Base-by-base conservation (phyloP, 306 rosid species). In the Quercus glauca region DNA sequence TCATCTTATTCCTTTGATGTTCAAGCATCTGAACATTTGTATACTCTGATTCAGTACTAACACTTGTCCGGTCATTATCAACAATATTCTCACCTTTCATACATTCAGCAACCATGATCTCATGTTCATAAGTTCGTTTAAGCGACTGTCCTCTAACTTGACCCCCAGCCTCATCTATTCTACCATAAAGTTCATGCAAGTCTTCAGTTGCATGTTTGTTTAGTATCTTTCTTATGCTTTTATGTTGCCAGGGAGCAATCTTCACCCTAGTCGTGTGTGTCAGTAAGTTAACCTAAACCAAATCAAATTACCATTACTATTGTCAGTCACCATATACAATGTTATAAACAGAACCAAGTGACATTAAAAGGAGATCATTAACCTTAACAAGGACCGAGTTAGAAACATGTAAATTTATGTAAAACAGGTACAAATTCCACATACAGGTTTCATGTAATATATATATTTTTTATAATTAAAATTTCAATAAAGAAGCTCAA, bases 211-310 rank as follows among this genome's bases (percentile, higher is more conserved):
- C 87, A 83, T 83, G 59, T 69, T 67, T 21, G 33, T 75, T 83
- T 77, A 73, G 86, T 84, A 77, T 55, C 56, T 71, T 45, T 43
- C 81, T 65, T 43, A 89, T 87, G 23, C 13, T 28, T 45, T 79
- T 33, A 11, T 59, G 84, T 85, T 86, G 96, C 90, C 89, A 86
- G 73, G 87, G 61, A 45, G 43, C 56, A 59, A 86, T 84, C 55
- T 86, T 84, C 78, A 89, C 96, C 14, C 53, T 8, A 41, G 45
- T 41, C 11, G 45, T 41, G 45, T 41, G 45, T 41, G 45, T 41
- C 11, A 41, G 11, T 41, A 41, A 41, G 45, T 41, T 41, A 41
- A 41, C 45, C 45, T 41, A 41, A 41, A 41, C 45, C 11, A 41
- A 41, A 41, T 41, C 45, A 41, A 41, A 41, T 41, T 41, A 41